These are phyloP conservation scores for Sophora flavescens DNA, from an alignment of 306 rosid species.

Conservation along the genomic window DNA sequence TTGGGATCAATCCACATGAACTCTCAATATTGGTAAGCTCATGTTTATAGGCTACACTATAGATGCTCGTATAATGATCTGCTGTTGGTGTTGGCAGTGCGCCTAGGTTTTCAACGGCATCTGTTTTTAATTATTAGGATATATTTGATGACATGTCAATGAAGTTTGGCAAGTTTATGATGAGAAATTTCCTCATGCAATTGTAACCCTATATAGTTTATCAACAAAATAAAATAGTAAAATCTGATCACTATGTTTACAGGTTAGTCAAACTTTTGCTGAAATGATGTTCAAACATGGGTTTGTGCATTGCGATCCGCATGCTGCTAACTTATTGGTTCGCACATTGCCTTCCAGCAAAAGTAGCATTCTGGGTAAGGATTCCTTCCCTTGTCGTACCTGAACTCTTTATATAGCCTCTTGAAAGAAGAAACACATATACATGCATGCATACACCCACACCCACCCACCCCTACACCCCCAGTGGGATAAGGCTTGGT, in stretches of 20 bases:
- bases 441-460: too few species aligned
- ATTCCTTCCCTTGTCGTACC: slow-evolving; percentile 36
- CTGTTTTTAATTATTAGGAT: neutral
- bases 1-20: slow-evolving; percentile 77
- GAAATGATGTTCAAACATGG: slow-evolving; percentile 99
- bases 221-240: slow-evolving; percentile 39
- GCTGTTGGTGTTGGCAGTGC: slow-evolving; percentile 30
- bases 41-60: slow-evolving; percentile 37
- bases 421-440: neutral
- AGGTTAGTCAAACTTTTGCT: slow-evolving; percentile 95
- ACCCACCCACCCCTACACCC: too few species aligned
- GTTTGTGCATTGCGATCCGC: slow-evolving; percentile 99
- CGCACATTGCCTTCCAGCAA: slow-evolving; percentile 80
- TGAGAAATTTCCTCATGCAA: slow-evolving; percentile 28
- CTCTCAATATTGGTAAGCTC: slow-evolving; percentile 85
- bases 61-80: slow-evolving; percentile 20
- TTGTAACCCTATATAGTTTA: slow-evolving; percentile 9
- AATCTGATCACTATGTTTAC: slow-evolving; percentile 44
- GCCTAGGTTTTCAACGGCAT: slow-evolving; percentile 11
- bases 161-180: slow-evolving; percentile 28
- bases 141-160: slow-evolving; percentile 32
- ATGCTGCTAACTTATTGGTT: slow-evolving; percentile 90
- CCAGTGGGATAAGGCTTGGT: too few species aligned
- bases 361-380: slow-evolving; percentile 73
- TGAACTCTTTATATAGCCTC: slow-evolving; percentile 1